Conservation (phyloP, 768 basidiomycete genomes). For the Trametes coccinea region DNA sequence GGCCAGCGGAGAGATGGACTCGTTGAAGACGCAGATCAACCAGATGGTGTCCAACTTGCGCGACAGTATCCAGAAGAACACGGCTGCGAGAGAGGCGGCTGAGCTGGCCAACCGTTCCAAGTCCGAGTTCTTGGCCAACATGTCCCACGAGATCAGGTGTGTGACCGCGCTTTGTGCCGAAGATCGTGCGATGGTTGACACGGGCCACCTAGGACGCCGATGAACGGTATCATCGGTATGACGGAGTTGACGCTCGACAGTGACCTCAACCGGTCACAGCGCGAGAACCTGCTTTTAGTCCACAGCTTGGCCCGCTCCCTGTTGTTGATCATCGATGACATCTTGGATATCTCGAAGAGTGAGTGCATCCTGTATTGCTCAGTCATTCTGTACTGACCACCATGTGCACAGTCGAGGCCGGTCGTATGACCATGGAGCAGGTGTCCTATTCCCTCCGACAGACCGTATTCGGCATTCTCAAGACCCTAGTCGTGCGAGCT, state of each 20-base stretch:
- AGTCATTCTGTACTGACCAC: background rate
- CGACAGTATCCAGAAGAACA: constrained; percentile 98
- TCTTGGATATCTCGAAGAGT: constrained; percentile 99
- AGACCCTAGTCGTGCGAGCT: constrained; percentile 96
- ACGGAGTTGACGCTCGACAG: constrained; percentile 96
- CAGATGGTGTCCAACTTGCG: constrained; percentile 99
- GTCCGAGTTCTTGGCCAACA: constrained; percentile 98
- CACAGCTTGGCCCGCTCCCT: constrained; percentile 92
- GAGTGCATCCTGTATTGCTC: constrained; percentile 35
- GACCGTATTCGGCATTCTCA: constrained; percentile 95
- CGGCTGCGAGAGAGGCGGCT: constrained; percentile 93
- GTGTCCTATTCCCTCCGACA: constrained; percentile 98
- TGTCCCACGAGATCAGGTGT: constrained; percentile 94
- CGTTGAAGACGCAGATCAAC: constrained; percentile 97
- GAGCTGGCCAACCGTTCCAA: constrained; percentile 97
- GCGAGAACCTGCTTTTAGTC: constrained; percentile 94
- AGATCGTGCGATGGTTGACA: constrained; percentile 3
- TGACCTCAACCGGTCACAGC: constrained; percentile 89
- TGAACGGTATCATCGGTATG: constrained; percentile 99
- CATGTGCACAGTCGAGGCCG: constrained; percentile 79
- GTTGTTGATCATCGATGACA: constrained; percentile 97
- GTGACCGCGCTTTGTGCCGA: constrained; percentile 21
- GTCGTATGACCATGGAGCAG: constrained; percentile 99
- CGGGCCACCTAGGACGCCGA: constrained; percentile 74
- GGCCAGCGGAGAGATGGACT: constrained; percentile 98